Evolutionary conservation across 108 stramenopile genomes (phyloP).

Genomic region (Skeletonema costatum): DNA sequence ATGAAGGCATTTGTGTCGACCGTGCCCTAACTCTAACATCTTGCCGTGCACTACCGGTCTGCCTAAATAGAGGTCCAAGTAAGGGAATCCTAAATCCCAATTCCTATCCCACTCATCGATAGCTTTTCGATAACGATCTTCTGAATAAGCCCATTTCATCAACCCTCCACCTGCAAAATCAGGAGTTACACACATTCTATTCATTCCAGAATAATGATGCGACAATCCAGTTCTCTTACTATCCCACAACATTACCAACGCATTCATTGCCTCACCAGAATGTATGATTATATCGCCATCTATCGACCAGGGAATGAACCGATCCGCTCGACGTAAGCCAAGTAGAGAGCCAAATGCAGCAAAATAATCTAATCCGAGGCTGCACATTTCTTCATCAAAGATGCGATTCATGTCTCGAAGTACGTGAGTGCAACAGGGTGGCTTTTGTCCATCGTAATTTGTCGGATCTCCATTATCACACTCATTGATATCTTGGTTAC

Average conservation of each 20-base stretch:
- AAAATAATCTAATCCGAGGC: neutral
- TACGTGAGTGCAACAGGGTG: neutral
- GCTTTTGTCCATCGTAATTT: neutral
- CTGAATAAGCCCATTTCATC: neutral
- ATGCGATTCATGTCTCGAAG: neutral
- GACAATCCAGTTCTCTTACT: neutral
- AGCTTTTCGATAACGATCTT: neutral
- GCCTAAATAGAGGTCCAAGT: neutral
- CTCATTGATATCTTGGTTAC: neutral
- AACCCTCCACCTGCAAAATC: neutral
- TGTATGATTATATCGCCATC: neutral
- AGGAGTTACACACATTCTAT: neutral
- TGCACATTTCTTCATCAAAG: neutral
- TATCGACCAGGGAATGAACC: neutral
- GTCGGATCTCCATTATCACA: neutral
- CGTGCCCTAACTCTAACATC: neutral
- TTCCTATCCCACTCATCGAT: neutral
- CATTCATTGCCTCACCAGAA: neutral
- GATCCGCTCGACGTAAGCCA: neutral
- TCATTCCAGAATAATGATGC: neutral
- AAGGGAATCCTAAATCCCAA: neutral
- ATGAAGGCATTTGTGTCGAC: neutral
- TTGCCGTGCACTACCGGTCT: neutral
- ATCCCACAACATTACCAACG: neutral
- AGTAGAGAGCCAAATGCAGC: too few relatives aligned